Evolutionary conservation across 1,139 yeast genomes (phyloP).

Genomic region (Sporopachydermia cereana): DNA sequence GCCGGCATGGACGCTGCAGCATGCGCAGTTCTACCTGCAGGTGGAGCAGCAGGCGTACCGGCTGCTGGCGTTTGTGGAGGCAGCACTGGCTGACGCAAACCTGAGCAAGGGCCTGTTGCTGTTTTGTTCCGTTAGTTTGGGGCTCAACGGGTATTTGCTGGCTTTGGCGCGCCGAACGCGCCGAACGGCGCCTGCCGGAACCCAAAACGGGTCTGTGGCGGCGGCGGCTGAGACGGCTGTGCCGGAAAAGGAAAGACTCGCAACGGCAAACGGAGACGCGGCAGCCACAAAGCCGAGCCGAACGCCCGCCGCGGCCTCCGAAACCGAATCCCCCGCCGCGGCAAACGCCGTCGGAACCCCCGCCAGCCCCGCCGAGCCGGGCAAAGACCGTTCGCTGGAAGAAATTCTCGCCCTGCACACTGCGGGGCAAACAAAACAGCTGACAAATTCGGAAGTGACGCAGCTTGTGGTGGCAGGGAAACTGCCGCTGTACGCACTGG

Average conservation of each 20-base stretch:
- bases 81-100: constrained; percentile 71
- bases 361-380: not conserved
- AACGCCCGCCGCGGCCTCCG: not conserved
- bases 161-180: constrained; percentile 46
- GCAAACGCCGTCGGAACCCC: not conserved
- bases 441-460: constrained; percentile 64
- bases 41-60: constrained; percentile 52
- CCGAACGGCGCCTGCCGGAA: not conserved
- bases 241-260: constrained; percentile 12
- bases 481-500: constrained; percentile 86
- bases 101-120: constrained; percentile 69
- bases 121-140: constrained; percentile 63
- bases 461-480: constrained; percentile 64
- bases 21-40: constrained; percentile 50
- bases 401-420: constrained; percentile 54
- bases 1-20: constrained; percentile 59
- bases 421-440: constrained; percentile 56
- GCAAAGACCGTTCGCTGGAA: constrained; percentile 34
- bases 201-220: not conserved
- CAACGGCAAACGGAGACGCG: not conserved
- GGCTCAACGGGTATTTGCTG: constrained; percentile 73
- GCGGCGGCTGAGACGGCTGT: not conserved
- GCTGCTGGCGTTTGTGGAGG: constrained; percentile 45
- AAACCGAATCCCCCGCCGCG: not conserved
- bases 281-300: not conserved